Base-by-base conservation (phyloP, 129 eudicot species). In the Silybum marianum region DNA sequence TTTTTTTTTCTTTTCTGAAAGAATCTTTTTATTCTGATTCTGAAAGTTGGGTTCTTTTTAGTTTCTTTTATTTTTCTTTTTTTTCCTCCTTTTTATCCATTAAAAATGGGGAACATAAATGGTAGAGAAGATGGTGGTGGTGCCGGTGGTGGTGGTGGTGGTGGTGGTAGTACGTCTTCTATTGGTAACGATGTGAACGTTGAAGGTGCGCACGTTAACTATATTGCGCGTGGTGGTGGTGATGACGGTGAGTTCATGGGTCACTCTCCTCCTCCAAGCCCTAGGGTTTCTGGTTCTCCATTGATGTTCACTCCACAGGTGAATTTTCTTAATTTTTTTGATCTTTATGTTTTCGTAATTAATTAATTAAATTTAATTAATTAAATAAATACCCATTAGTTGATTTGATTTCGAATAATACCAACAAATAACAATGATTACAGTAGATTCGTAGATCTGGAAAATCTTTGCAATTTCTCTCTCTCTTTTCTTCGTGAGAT, bases 301-400 rank as follows among this genome's bases (percentile, higher is more conserved):
- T 87, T 95, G 89, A 91, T 88, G 98, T 95, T 95, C 73, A 89
- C 95, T 82, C 99, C 99, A 21, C 98, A 95, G 99, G 99, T 93
- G n/a, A 66, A 28, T 28, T 71, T 78, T 26, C 71, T 58, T 25
- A 3, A 14, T 65, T 75, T 18, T 75, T 18, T 18, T 7, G 11
- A 32, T 74, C 83, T 83, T 42, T 42, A 0, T 36, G 75, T 30
- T 26, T 25, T 46, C 14, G 7, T 40, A 40, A 40, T 32, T 32
- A 32, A 32, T 32, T 32, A 28, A 28, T 28, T 28, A 28, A 26
- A 26, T 26, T 26, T 0, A 26, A 28, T 28, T 28, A 28, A 28
- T 28, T 28, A 28, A 28, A 28, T 28, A 16, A 32, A 70, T 12
- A 70, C 14, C 16, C 25, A 70, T 79, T 3, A 46, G 70, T 44